Evolutionary conservation across 192 early-diverging fungal species (phyloP).

Genomic region (Entomortierella parvispora): DNA sequence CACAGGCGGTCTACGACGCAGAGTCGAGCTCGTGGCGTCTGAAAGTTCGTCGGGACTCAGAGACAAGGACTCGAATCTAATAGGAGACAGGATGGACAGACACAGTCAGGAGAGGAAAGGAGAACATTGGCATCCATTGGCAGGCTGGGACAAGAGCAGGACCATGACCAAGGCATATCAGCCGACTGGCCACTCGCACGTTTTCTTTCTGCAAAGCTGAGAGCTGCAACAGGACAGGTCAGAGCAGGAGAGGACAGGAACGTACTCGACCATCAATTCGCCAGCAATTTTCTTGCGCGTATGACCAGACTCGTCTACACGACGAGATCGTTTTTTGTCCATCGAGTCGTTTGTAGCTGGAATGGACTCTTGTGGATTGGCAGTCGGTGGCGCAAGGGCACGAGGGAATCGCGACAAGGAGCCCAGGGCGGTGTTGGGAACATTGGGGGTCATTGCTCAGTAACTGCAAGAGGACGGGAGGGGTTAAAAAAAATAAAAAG

Average conservation of each 20-base stretch:
- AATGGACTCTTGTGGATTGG: no score
- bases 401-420: no score
- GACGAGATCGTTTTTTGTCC: slow-evolving; percentile 33
- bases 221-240: neutral
- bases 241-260: neutral
- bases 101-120: neutral
- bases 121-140: neutral
- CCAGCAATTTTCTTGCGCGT: slow-evolving; percentile 40
- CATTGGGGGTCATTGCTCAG: no score
- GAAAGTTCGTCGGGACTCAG: slow-evolving; percentile 14
- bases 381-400: no score
- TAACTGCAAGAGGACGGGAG: no score
- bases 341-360: neutral
- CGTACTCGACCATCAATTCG: slow-evolving; percentile 50
- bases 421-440: no score
- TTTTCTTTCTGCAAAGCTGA: no score
- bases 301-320: slow-evolving; percentile 9
- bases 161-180: neutral
- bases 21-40: neutral
- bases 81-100: neutral
- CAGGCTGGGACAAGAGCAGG: neutral
- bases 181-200: no score
- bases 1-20: slow-evolving; percentile 11
- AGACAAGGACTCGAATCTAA: slow-evolving; percentile 41
- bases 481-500: no score